Evolutionary conservation across 1,139 yeast species (phyloP).

Genomic region (Arxiozyma telluris): DNA sequence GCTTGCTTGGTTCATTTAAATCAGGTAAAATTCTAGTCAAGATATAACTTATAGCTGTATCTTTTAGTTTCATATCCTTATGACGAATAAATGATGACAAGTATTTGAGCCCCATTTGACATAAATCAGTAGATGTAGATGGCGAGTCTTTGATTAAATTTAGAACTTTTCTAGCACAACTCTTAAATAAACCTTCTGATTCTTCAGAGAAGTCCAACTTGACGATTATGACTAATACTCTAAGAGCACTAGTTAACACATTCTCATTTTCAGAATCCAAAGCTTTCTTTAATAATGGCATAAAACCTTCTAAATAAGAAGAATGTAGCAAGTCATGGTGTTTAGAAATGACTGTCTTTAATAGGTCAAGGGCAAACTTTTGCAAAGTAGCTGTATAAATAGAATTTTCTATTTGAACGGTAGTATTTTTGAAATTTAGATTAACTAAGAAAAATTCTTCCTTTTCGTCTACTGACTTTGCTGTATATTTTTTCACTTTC

Average conservation of each 20-base stretch:
- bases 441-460: conserved; percentile 65
- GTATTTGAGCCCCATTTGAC: conserved; percentile 71
- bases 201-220: conserved; percentile 56
- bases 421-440: conserved; percentile 49
- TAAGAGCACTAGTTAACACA: conserved; percentile 59
- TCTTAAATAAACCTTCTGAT: conserved; percentile 43
- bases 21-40: conserved; percentile 77
- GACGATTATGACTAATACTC: conserved; percentile 52
- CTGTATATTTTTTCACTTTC: conserved; percentile 19
- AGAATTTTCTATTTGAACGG: conserved; percentile 44
- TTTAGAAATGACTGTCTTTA: conserved; percentile 62
- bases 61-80: conserved; percentile 58
- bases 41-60: conserved; percentile 65
- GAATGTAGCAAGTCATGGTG: conserved; percentile 50
- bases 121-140: conserved; percentile 67
- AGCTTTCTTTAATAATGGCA: conserved; percentile 60
- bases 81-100: conserved; percentile 66
- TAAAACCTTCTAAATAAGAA: conserved; percentile 58
- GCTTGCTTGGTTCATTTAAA: conserved; percentile 81
- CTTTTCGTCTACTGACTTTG: conserved; percentile 27
- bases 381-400: conserved; percentile 53
- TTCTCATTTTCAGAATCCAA: conserved; percentile 63
- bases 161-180: conserved; percentile 56
- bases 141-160: conserved; percentile 68
- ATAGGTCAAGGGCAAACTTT: conserved; percentile 67